phyloP scores from a whole-genome alignment of 2,329 filamentous ascomycete species.

The Penicillium sp. region DNA sequence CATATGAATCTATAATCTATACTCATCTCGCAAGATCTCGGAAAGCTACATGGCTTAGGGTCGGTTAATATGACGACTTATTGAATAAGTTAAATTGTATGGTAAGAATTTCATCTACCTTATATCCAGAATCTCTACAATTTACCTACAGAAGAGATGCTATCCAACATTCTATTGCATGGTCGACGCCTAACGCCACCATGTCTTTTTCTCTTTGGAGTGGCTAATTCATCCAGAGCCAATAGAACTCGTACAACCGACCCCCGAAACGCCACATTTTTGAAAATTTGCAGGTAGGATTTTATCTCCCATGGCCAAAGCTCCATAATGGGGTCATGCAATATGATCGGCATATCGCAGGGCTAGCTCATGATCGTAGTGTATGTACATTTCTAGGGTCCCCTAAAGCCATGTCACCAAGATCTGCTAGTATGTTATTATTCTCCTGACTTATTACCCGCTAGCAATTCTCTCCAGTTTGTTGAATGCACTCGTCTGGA shows the following conservation, averaged over 20 bases:
- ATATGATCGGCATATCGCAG: constrained; percentile 3
- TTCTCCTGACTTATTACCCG: not conserved
- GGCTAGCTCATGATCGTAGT: not conserved
- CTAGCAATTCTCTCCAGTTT: not conserved
- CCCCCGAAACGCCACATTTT: not conserved
- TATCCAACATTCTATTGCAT: too few relatives aligned
- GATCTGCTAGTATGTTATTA: not conserved
- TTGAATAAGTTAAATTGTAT: too few relatives aligned
- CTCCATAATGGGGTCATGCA: not conserved
- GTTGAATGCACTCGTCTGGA: not conserved
- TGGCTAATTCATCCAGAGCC: not conserved
- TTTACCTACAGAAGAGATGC: too few relatives aligned
- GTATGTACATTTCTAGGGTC: not conserved
- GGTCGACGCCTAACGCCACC: not conserved
- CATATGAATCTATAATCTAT: not conserved
- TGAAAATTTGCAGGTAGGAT: not conserved
- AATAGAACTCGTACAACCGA: not conserved
- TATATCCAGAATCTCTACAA: too few relatives aligned
- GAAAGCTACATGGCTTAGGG: too few relatives aligned
- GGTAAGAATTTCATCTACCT: too few relatives aligned
- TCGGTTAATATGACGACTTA: too few relatives aligned
- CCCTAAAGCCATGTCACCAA: not conserved
- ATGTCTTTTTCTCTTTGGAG: not conserved
- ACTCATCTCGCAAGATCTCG: not conserved
- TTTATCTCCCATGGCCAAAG: not conserved